These are phyloP conservation scores for Climacium dendroides DNA, from an alignment of 225 moss, liverwort and hornwort species.

Conservation along the genomic window DNA sequence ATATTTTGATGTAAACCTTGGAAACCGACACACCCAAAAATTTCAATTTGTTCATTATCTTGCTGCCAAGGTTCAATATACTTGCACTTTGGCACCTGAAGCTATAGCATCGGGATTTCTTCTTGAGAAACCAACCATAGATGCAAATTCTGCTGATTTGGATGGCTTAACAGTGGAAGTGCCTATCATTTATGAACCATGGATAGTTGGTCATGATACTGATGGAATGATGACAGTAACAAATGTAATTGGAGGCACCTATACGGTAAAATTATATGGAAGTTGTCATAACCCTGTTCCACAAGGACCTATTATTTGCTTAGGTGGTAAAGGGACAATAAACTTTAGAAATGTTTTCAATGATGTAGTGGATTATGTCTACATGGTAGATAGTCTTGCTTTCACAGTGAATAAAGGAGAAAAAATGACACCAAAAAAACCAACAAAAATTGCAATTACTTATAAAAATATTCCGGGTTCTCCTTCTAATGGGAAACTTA, in stretches of 20 bases:
- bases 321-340: conserved; percentile 21
- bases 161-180: conserved; percentile 66
- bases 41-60: conserved; percentile 76
- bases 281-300: conserved; percentile 40
- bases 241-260: background rate
- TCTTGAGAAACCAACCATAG: conserved; percentile 15
- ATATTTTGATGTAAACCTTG: conserved; percentile 48
- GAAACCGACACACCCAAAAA: conserved; percentile 41
- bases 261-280: conserved; percentile 1
- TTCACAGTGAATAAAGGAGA: conserved; percentile 55
- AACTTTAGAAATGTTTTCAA: conserved; percentile 75
- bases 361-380: conserved; percentile 34
- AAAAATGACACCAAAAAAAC: conserved; percentile 51
- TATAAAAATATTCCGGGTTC: conserved; percentile 19
- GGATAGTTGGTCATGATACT: background rate
- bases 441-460: conserved; percentile 35
- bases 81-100: conserved; percentile 33
- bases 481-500: conserved; percentile 25
- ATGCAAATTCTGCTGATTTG: conserved; percentile 50
- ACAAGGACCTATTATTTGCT: conserved; percentile 67
- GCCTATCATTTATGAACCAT: conserved; percentile 7
- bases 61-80: conserved; percentile 38
- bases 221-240: background rate
- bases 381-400: conserved; percentile 33
- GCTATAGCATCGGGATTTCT: conserved; percentile 42